Percentiles rank a stretch among this genome's conserved stretches.
These are phyloP conservation scores for Paramecium bursaria DNA, from an alignment of 73 alveolate genomes.

Conservation along the genomic window DNA sequence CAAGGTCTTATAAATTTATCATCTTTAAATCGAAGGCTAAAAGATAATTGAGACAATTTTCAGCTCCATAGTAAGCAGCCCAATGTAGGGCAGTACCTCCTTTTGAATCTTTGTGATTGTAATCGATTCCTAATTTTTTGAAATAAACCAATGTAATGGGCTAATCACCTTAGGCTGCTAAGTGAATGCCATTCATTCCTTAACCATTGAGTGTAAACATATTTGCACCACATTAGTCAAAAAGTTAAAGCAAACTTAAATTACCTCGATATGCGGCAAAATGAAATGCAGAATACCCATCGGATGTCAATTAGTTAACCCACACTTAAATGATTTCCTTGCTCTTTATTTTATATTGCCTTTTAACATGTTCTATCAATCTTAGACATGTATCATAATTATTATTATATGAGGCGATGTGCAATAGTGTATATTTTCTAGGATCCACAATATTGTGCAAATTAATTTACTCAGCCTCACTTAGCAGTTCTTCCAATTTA, in stretches of 20 bases:
- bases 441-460: neutral
- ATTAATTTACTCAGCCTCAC: constrained; percentile 24
- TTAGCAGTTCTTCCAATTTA: no score
- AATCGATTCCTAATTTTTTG: constrained; percentile 80
- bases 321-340: constrained; percentile 69
- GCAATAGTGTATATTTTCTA: constrained; percentile 27
- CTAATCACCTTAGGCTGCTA: constrained; percentile 97
- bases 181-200: constrained; percentile 96
- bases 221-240: constrained; percentile 91
- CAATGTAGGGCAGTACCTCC: constrained; percentile 95
- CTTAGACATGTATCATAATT: constrained; percentile 17
- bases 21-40: constrained; percentile 29
- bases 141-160: constrained; percentile 86
- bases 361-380: constrained; percentile 33
- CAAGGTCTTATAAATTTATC: constrained; percentile 33
- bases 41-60: constrained; percentile 60
- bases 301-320: constrained; percentile 86
- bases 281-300: constrained; percentile 95
- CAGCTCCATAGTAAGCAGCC: constrained; percentile 86
- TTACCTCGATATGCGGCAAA: constrained; percentile 94
- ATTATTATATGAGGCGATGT: constrained; percentile 38
- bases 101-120: constrained; percentile 79
- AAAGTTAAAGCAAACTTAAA: constrained; percentile 82
- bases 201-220: constrained; percentile 77
- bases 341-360: constrained; percentile 31